Evolutionary conservation across 495 filamentous ascomycete species (phyloP), one percentile per base, ranked within the genome.

Genomic region (Hypoxylon subgilvum): DNA sequence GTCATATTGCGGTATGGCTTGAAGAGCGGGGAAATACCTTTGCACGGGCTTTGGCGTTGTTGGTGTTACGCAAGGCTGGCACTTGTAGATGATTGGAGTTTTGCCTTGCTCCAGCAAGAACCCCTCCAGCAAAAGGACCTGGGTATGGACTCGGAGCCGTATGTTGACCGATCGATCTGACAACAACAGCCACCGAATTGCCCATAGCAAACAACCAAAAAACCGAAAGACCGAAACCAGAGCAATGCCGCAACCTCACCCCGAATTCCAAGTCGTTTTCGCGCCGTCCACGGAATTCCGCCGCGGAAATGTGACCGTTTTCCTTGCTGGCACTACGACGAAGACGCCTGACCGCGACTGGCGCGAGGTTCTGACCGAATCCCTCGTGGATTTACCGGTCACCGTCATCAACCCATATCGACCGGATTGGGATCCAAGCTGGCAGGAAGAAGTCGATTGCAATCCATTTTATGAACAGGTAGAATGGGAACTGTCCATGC

Each of bases 351-450:
- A 68, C 1, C 36, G 63, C 0, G 72, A 76, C 58, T 82, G 79
- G 79, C 79, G 76, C 7, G 53, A 72, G 13, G 44, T 34, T 10
- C 43, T 83, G 21, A 60, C 42, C 8, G 41, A 61, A 19, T 63
- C 66, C 4, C 69, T 82, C 25, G 49, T 70, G 0, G 52, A 70
- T 28, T 58, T 72, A 6, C 78, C 81, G 38, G 61, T 88, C 49
- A 84, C 81, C 4, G 71, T 88, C 46, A 76, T 80, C 66, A 86
- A 89, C 42, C 85, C 84, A 5, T 65, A 76, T 9, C 78, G 82
- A 0, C 41, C 66, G 2, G 74, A 82, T 60, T 87, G 83, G 84
- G 75, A 85, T 64, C 61, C 67, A 41, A 75, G 67, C 16, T 83
- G 81, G 79, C 52, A 19, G 1, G 74, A 83, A 41, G 76, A 82